phyloP scores from a whole-genome alignment of 371 early-diverging fungal species.

The Mortierella polycephala region DNA sequence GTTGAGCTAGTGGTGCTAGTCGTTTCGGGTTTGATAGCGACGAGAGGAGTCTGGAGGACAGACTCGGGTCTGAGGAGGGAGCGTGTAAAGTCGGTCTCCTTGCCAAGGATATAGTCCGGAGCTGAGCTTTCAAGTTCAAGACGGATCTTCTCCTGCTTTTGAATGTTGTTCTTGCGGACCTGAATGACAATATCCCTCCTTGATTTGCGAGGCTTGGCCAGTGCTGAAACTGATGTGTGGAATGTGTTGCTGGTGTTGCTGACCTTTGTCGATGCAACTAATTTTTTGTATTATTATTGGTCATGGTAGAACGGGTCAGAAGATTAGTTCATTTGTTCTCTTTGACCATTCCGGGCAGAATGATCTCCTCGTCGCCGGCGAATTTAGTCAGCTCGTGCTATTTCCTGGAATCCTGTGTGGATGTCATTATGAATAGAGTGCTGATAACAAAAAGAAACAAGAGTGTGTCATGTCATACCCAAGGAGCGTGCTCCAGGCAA shows the following conservation, averaged over 20 bases:
- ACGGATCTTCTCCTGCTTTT: slow-evolving; percentile 45
- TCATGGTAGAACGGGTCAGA: neutral
- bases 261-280: slow-evolving; percentile 43
- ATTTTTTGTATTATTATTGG: neutral
- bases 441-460: neutral
- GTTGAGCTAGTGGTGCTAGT: slow-evolving; percentile 1
- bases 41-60: slow-evolving; percentile 46
- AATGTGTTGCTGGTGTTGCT: slow-evolving; percentile 31
- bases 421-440: neutral
- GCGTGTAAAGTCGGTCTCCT: slow-evolving; percentile 45
- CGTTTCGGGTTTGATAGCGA: slow-evolving; percentile 34
- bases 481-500: slow-evolving; percentile 47
- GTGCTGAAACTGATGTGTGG: slow-evolving; percentile 54
- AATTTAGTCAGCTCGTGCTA: too few relatives aligned
- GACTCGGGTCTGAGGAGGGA: slow-evolving; percentile 29
- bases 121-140: slow-evolving; percentile 38
- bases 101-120: slow-evolving; percentile 52
- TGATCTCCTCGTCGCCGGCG: too few relatives aligned
- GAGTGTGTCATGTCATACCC: slow-evolving; percentile 19
- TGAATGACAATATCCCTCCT: slow-evolving; percentile 54
- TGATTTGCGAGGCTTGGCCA: slow-evolving; percentile 50
- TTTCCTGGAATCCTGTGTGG: neutral
- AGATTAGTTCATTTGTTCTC: neutral
- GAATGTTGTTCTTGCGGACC: slow-evolving; percentile 44
- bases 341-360: too few relatives aligned